These are phyloP conservation scores for Corrigiola litoralis DNA, from an alignment of 179 eudicot genomes.

Conservation along the genomic window DNA sequence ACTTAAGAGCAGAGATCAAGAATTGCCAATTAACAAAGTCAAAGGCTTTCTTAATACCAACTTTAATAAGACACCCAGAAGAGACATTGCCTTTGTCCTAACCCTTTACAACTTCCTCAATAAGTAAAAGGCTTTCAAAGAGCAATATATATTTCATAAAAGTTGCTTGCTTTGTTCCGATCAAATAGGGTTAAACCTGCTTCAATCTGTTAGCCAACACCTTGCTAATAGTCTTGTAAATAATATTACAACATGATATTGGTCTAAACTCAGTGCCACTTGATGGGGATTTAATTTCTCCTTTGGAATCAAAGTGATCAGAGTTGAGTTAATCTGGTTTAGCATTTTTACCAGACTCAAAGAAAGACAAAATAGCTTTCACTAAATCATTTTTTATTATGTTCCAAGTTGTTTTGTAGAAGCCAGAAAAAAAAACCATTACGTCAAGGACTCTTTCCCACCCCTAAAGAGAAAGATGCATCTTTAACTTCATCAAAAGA, in stretches of 20 bases:
- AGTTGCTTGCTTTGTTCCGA: not conserved
- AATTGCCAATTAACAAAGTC: not conserved
- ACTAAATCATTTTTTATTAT: no score
- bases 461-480: not conserved
- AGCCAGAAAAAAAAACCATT: not conserved
- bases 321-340: no score
- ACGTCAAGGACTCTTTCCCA: not conserved
- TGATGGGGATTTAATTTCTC: no score
- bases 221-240: not conserved
- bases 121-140: not conserved
- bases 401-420: not conserved
- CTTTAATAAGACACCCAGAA: not conserved
- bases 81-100: not conserved
- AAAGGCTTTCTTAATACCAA: not conserved
- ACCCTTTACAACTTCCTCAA: not conserved
- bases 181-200: not conserved
- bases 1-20: not conserved
- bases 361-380: not conserved
- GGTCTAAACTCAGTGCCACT: no score
- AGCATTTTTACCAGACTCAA: no score
- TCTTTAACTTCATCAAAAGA: not conserved
- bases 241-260: not conserved
- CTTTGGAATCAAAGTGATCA: no score
- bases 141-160: no score
- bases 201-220: not conserved